Base-by-base conservation (phyloP, 305 asterid genomes). In the Ruellia speciosa region DNA sequence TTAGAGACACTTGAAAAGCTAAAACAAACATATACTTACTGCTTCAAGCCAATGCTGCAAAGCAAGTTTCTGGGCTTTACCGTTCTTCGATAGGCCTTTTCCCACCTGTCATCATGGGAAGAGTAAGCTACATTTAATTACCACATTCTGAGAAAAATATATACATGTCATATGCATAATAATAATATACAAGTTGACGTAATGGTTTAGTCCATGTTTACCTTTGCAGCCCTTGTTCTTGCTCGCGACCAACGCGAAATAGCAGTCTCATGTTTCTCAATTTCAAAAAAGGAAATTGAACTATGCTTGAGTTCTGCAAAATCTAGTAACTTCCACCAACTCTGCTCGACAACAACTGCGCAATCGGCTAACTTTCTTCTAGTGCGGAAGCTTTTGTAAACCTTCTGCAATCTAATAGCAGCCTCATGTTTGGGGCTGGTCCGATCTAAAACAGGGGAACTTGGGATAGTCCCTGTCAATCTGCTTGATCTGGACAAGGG, bases 11-110 rank as follows among this genome's bases (percentile, higher is more conserved):
- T 12, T 11, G 24, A 39, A 68, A 50, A 5, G 7, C n/a, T 55
- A 8, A 19, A 56, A 34, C 12, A 43, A 12, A n/a, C 3, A 11
- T 43, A 12, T 56, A 79, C 97, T 79, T 64, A 92, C 98, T 52
- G 98, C 98, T 77, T 92, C 96, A n/a, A 92, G 98, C 98, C 98
- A 92, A 76, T 92, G 99, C 68, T 88, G 96, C 49, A 92, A 73
- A 33, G 95, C 97, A 62, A 92, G 88, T 67, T 92, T 92, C 58
- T 77, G 99, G 16, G 99, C 99, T 73, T 86, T 88, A 41, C 80
- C 67, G 62, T 88, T 86, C 81, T 88, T 80, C 3, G 95, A 92
- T 60, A 92, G 74, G 37, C 99, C 99, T 74, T 92, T 92, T 37
- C 63, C 63, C 41, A 58, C 56, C 56, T 18, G 37, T 12, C 2